phyloP scores from a whole-genome alignment of 768 basidiomycete species.

The Lentinus brumalis region DNA sequence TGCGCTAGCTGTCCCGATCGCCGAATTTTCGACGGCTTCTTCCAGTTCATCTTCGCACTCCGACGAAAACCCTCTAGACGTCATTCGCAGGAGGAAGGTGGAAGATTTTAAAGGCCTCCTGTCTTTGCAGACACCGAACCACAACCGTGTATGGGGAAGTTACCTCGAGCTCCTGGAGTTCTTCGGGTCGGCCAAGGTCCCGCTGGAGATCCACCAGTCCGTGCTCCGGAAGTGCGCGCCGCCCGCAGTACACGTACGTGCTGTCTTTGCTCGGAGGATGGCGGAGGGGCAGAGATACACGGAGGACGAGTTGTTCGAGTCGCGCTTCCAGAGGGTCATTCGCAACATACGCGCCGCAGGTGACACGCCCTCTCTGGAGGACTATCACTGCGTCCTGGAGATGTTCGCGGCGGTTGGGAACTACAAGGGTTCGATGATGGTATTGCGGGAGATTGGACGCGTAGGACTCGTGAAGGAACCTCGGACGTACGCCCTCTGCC shows the following conservation, averaged over 20 bases:
- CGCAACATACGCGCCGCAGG: slow-evolving; percentile 66
- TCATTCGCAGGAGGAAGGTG: neutral
- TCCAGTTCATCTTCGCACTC: neutral
- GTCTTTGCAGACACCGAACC: neutral
- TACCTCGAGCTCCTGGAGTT: slow-evolving; percentile 60
- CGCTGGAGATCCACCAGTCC: slow-evolving; percentile 65
- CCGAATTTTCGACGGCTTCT: slow-evolving; percentile 5
- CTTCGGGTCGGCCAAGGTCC: slow-evolving; percentile 51
- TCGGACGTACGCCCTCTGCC: slow-evolving; percentile 62
- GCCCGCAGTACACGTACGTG: slow-evolving; percentile 46
- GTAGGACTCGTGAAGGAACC: slow-evolving; percentile 47
- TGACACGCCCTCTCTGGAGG: slow-evolving; percentile 48
- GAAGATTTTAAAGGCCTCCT: slow-evolving; percentile 5
- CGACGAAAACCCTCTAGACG: slow-evolving; percentile 5
- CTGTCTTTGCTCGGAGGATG: slow-evolving; percentile 44
- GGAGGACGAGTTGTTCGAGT: slow-evolving; percentile 59
- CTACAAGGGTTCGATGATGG: slow-evolving; percentile 55
- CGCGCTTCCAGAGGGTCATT: slow-evolving; percentile 67
- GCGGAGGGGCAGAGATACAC: slow-evolving; percentile 29
- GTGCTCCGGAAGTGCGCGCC: slow-evolving; percentile 71
- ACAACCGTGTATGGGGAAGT: slow-evolving; percentile 51
- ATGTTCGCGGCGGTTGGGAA: slow-evolving; percentile 82
- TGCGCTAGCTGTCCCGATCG: slow-evolving; percentile 8
- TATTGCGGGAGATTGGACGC: slow-evolving; percentile 59
- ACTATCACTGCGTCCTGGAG: slow-evolving; percentile 74